A percentile compares a stretch with the other conserved stretches of the same genome.
Conservation (phyloP, 345 rosid species). For the Balakata baccata region DNA sequence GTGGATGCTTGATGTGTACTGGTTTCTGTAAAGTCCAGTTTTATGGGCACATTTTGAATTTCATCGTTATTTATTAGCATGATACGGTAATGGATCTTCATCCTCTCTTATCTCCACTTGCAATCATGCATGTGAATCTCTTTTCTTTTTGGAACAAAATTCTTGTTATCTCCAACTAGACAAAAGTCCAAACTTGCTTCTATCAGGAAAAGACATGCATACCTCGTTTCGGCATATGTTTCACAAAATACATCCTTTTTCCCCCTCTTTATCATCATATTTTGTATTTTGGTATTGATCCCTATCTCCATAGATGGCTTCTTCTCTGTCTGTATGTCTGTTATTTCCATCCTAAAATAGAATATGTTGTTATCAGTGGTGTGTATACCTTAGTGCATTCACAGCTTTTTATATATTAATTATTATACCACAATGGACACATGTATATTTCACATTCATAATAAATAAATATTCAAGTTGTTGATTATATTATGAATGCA, state of each 20-base stretch:
- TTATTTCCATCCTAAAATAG: constrained; percentile 4
- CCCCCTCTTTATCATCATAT: background rate
- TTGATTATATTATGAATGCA: too few relatives aligned
- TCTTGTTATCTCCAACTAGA: constrained; percentile 41
- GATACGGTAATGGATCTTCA: constrained; percentile 22
- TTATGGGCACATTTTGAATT: background rate
- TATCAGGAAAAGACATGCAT: constrained; percentile 20
- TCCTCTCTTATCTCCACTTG: constrained; percentile 33
- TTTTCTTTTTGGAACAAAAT: constrained; percentile 13
- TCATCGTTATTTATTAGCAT: constrained; percentile 8
- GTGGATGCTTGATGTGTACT: constrained; percentile 15
- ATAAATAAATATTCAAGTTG: too few relatives aligned
- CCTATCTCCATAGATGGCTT: background rate
- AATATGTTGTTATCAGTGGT: too few relatives aligned
- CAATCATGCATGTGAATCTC: constrained; percentile 45
- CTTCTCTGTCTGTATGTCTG: constrained; percentile 2
- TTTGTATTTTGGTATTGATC: constrained; percentile 15
- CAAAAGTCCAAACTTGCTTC: constrained; percentile 49
- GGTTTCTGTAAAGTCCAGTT: background rate
- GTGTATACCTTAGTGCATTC: too few relatives aligned
- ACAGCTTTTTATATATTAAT: too few relatives aligned
- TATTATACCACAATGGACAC: too few relatives aligned
- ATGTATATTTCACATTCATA: too few relatives aligned
- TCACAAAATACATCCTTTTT: background rate
- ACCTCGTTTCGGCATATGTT: constrained; percentile 13